These are phyloP conservation scores for Pythium coloratum DNA, from an alignment of 352 stramenopile genomes.

Conservation along the genomic window DNA sequence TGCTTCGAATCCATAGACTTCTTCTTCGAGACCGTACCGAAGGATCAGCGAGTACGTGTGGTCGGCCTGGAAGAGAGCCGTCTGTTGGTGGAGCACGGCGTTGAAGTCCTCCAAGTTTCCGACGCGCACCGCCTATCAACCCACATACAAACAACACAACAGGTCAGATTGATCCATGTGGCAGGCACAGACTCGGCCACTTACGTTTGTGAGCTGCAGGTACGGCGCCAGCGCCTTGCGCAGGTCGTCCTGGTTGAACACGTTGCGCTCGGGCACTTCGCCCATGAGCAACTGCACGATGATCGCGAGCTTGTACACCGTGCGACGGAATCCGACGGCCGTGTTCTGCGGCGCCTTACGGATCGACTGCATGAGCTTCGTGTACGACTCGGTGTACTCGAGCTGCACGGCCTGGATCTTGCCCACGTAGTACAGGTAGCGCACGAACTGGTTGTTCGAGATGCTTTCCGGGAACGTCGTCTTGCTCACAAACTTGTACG, in stretches of 20 bases:
- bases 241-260: conserved; percentile 93
- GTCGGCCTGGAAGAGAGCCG: conserved; percentile 89
- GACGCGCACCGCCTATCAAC: conserved; percentile 89
- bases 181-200: not conserved
- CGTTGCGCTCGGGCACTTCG: conserved; percentile 94
- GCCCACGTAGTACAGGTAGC: conserved; percentile 97
- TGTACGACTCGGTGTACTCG: conserved; percentile 97
- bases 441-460: conserved; percentile 99
- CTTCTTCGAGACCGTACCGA: conserved; percentile 44
- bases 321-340: conserved; percentile 94
- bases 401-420: conserved; percentile 96
- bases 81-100: conserved; percentile 85
- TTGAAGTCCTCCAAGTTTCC: conserved; percentile 97
- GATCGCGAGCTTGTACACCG: conserved; percentile 95
- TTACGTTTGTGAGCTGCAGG: conserved; percentile 93
- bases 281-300: conserved; percentile 98
- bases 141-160: not conserved
- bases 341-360: conserved; percentile 97
- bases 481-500: conserved; percentile 92
- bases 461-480: conserved; percentile 87
- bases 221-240: conserved; percentile 92
- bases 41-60: conserved; percentile 96
- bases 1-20: not conserved
- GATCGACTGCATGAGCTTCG: conserved; percentile 95
- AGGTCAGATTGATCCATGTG: not conserved